Conservation (phyloP, 2,329 filamentous ascomycete species). For the Mollisia scopiformis region DNA sequence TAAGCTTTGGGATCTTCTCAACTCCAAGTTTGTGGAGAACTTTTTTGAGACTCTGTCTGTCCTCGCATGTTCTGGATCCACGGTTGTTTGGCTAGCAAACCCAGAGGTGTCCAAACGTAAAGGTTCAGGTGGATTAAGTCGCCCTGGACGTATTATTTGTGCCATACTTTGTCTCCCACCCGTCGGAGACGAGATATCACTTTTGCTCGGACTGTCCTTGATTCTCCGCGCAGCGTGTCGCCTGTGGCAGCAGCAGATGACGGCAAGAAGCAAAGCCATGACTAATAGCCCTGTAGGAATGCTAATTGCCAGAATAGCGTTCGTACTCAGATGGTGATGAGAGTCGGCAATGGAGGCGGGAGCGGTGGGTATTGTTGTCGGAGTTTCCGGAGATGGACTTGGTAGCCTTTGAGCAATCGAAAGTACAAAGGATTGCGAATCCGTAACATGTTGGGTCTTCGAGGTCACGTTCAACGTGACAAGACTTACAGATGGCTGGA, state of each 20-base stretch:
- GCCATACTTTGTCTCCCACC: slow-evolving; percentile 20
- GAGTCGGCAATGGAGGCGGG: not conserved
- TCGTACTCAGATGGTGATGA: slow-evolving; percentile 17
- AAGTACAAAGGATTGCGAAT: slow-evolving; percentile 28
- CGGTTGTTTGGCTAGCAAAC: slow-evolving; percentile 15
- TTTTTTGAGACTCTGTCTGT: slow-evolving; percentile 5
- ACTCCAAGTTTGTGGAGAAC: slow-evolving; percentile 2
- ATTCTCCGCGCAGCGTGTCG: slow-evolving; percentile 10
- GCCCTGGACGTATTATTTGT: slow-evolving; percentile 16
- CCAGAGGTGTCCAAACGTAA: slow-evolving; percentile 30
- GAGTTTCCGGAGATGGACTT: slow-evolving; percentile 6
- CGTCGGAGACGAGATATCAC: slow-evolving; percentile 29
- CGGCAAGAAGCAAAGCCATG: slow-evolving; percentile 20
- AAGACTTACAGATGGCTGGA: slow-evolving; percentile 16
- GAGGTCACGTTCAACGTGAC: slow-evolving; percentile 31
- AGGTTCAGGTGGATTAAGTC: slow-evolving; percentile 19
- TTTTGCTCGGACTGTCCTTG: slow-evolving; percentile 19
- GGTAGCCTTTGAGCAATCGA: slow-evolving; percentile 8
- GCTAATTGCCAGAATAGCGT: slow-evolving; percentile 28
- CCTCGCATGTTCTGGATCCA: slow-evolving; percentile 7
- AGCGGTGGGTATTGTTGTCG: slow-evolving; percentile 3
- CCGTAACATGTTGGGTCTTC: slow-evolving; percentile 17
- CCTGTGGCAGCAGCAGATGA: slow-evolving; percentile 25
- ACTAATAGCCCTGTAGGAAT: slow-evolving; percentile 25
- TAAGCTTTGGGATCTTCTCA: slow-evolving; percentile 23